Conservation (phyloP, 805 yeast genomes). For the Myxozyma neotropica region DNA sequence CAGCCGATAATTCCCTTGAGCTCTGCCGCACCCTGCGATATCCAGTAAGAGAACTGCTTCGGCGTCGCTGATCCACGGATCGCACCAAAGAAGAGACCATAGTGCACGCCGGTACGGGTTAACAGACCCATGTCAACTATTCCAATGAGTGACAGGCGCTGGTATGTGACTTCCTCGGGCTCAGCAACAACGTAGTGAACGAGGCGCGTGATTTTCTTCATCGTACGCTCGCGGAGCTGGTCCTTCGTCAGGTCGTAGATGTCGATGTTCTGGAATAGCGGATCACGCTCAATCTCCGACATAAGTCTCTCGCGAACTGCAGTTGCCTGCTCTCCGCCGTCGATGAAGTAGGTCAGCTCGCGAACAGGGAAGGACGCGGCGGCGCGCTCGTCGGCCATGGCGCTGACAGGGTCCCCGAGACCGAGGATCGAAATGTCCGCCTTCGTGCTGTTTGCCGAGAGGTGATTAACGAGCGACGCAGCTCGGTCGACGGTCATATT, state of each 20-base stretch:
- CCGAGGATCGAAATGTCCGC: conserved; percentile 28
- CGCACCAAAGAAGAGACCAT: conserved; percentile 80
- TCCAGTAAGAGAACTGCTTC: conserved; percentile 84
- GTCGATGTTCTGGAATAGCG: conserved; percentile 50
- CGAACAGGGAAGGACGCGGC: conserved; percentile 44
- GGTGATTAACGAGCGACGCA: conserved; percentile 10
- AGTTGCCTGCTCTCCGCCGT: conserved; percentile 48
- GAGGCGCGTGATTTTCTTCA: conserved; percentile 40
- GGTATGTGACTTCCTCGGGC: conserved; percentile 38
- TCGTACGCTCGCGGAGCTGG: conserved; percentile 45
- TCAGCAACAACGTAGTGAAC: conserved; percentile 35
- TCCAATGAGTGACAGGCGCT: conserved; percentile 39
- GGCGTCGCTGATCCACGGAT: conserved; percentile 85
- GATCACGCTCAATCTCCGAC: conserved; percentile 58
- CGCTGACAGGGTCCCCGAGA: conserved; percentile 25
- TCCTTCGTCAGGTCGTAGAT: conserved; percentile 54
- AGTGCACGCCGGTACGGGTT: conserved; percentile 85
- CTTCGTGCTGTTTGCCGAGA: not conserved
- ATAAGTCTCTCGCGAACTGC: conserved; percentile 46
- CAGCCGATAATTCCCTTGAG: conserved; percentile 64
- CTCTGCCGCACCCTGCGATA: conserved; percentile 49
- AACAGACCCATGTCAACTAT: conserved; percentile 70
- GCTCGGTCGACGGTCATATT: not conserved
- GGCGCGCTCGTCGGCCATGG: conserved; percentile 47
- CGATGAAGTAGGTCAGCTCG: conserved; percentile 49